A percentile compares a stretch with the other conserved stretches of the same genome.
phyloP scores from a whole-genome alignment of 2,329 filamentous ascomycete species.

The Colletotrichum sp. region DNA sequence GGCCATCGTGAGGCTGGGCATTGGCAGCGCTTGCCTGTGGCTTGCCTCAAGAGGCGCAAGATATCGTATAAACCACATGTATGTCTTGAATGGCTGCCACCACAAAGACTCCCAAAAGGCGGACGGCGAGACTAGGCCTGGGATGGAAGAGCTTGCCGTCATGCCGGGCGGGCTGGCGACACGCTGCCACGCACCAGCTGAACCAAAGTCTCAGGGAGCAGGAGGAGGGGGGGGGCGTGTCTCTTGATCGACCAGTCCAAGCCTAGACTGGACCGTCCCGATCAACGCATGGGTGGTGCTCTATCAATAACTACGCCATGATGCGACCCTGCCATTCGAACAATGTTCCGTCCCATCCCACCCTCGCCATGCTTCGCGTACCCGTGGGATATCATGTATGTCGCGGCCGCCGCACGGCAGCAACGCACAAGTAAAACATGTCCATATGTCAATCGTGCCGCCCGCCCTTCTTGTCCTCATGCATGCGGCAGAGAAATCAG shows the following conservation, averaged over 20 bases:
- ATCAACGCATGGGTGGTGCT: slow-evolving; percentile 13
- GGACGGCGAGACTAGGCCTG: neutral
- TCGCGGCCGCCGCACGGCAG: neutral
- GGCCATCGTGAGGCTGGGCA: neutral
- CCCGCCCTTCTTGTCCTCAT: neutral
- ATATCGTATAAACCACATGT: neutral
- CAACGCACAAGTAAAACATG: neutral
- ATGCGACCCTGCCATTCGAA: slow-evolving; percentile 4
- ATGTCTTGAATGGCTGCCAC: neutral
- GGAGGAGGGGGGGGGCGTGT: neutral
- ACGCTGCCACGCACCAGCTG: neutral
- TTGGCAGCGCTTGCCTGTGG: neutral
- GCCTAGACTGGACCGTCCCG: neutral
- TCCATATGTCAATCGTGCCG: neutral
- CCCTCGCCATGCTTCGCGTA: neutral
- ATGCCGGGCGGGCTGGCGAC: neutral
- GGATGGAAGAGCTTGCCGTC: neutral
- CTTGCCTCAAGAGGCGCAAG: neutral
- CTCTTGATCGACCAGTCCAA: neutral
- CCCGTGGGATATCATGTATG: neutral
- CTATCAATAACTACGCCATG: neutral
- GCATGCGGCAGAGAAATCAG: neutral
- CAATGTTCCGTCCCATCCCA: neutral
- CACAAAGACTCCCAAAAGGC: neutral
- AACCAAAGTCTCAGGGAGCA: neutral